A percentile compares a stretch with the other conserved stretches of the same genome.
Conservation (phyloP, 2,329 filamentous ascomycete genomes). For the Trichothecium roseum region DNA sequence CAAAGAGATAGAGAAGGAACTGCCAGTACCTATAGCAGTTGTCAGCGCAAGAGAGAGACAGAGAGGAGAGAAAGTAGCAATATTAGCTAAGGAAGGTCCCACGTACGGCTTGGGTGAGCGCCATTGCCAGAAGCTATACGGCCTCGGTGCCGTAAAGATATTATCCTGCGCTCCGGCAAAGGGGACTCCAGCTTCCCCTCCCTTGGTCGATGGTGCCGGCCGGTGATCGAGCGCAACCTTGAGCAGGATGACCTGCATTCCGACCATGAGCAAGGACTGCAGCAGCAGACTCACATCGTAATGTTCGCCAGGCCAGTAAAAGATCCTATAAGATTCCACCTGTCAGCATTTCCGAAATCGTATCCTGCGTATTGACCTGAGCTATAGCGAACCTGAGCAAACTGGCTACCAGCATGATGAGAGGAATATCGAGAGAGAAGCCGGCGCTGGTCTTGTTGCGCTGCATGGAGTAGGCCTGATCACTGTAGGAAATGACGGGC, state of each 20-base stretch:
- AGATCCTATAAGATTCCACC: constrained; percentile 37
- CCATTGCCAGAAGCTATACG: constrained; percentile 81
- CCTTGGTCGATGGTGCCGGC: constrained; percentile 47
- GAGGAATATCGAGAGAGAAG: constrained; percentile 60
- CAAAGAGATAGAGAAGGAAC: constrained; percentile 59
- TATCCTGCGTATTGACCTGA: background rate
- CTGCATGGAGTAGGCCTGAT: constrained; percentile 57
- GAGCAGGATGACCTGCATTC: constrained; percentile 51
- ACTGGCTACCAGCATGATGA: constrained; percentile 63
- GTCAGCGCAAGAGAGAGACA: background rate
- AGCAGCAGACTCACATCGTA: constrained; percentile 54
- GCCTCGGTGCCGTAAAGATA: constrained; percentile 35
- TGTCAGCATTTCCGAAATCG: constrained; percentile 8
- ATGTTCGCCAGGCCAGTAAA: constrained; percentile 58
- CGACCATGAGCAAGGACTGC: constrained; percentile 56
- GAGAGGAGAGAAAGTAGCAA: background rate
- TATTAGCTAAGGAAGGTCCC: background rate
- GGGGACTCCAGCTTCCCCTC: constrained; percentile 49
- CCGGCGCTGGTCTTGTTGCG: constrained; percentile 53
- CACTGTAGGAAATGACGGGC: constrained; percentile 53
- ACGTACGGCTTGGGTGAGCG: constrained; percentile 55
- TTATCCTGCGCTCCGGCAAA: constrained; percentile 45
- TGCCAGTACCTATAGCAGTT: constrained; percentile 56
- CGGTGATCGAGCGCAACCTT: constrained; percentile 61
- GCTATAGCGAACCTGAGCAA: constrained; percentile 42